Evolutionary conservation across 108 stramenopile genomes (phyloP), one percentile per base, ranked within the genome.

Genomic region (Tribonema minus): DNA sequence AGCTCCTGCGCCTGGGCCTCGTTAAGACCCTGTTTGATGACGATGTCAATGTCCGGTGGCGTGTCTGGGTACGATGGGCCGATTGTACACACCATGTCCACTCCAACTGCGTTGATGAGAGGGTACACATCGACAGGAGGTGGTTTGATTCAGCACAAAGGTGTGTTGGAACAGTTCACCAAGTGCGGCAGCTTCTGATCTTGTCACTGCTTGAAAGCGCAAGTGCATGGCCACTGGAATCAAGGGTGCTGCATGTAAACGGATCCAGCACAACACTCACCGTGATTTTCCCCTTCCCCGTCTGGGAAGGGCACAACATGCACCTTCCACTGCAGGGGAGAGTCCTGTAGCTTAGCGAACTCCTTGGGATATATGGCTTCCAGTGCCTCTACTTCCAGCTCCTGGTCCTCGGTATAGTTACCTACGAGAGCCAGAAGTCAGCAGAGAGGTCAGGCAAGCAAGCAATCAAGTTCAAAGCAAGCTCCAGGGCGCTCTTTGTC

Each of bases 361-460:
- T 71, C 70, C 15, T 82, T 76, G 12, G 60, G 58, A 76, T 73
- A 82, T 59, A 82, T 82, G 0, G 81, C 81, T 54, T 82, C 81
- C 31, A 82, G 61, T n/a, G 81, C 81, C 40, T 82, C 81, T 7
- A 82, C 62, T 61, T 82, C 81, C 72, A 74, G 72, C 71, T 77
- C 33, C 64, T 82, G 81, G 58, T 81, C 81, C 64, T 82, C 81
- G 15, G 72, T 61, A 63, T 82, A 60, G 70, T 69, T 61, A 28
- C 54, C 77, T 79, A 61, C 40, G 40, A 12, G 2, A 31, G 4
- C 59, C 23, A 68, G 35, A 1, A 15, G 20, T 20, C 9, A 15
- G 46, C 20, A 54, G n/a, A n/a, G n/a, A n/a, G n/a, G n/a, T n/a
- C n/a, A n/a, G n/a, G n/a, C n/a, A n/a, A n/a, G n/a, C n/a, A n/a